Evolutionary conservation across 2,329 filamentous ascomycete species (phyloP).

Genomic region (Diaporthe ilicicola): DNA sequence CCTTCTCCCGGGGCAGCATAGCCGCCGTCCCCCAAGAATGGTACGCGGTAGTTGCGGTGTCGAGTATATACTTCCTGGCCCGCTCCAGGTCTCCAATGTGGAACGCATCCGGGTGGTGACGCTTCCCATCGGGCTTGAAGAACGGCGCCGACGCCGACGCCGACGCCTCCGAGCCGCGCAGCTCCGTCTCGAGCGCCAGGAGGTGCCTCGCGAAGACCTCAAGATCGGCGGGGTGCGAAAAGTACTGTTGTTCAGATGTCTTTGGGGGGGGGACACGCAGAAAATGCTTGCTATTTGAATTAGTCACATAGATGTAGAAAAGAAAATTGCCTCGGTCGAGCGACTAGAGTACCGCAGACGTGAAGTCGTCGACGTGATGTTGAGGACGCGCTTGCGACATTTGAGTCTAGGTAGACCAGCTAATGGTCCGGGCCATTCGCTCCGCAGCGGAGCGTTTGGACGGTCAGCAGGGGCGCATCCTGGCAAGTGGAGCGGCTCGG

Average conservation of each 20-base stretch:
- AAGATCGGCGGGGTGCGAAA: constrained; percentile 59
- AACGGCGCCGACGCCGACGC: constrained; percentile 43
- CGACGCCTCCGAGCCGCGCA: constrained; percentile 39
- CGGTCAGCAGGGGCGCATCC: neutral
- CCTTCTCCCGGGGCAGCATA: constrained; percentile 52
- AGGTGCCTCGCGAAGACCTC: constrained; percentile 50
- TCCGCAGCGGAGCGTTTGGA: neutral
- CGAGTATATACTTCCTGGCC: constrained; percentile 38
- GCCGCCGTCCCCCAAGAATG: constrained; percentile 51
- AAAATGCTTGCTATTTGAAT: no score
- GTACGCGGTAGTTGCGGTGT: constrained; percentile 39
- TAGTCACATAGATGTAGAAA: no score
- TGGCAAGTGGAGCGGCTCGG: constrained; percentile 15
- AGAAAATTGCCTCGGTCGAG: neutral
- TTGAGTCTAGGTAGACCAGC: neutral
- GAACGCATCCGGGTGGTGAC: constrained; percentile 42
- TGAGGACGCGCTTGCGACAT: neutral
- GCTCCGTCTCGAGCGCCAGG: constrained; percentile 41
- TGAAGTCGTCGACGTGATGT: neutral
- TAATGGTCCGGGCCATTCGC: constrained; percentile 7
- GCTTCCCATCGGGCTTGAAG: constrained; percentile 45
- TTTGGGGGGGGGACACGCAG: no score
- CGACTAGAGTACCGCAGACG: no score
- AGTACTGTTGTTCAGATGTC: constrained; percentile 42
- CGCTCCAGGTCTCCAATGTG: constrained; percentile 33